Percentiles rank a stretch among this genome's conserved stretches.
These are phyloP conservation scores for Umbilicus rupestris DNA, from an alignment of 164 flowering plant genomes.

Conservation along the genomic window DNA sequence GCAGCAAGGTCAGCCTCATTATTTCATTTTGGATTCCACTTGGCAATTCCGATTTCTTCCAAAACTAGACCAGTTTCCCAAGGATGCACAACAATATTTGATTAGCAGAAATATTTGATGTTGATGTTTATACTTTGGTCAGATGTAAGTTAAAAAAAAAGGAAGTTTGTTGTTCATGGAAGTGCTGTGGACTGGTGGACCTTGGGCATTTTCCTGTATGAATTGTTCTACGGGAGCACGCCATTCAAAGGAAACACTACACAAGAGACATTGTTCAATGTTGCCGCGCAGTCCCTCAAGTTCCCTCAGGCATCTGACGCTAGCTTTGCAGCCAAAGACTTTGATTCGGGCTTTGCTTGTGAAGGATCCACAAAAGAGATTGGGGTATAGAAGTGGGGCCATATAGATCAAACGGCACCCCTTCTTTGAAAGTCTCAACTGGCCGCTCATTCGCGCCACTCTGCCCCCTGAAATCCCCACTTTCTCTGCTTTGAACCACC, in stretches of 20 bases:
- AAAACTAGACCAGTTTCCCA: too few relatives aligned
- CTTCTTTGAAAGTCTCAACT: conserved; percentile 52
- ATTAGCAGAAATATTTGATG: too few relatives aligned
- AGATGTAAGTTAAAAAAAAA: too few relatives aligned
- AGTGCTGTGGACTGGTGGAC: conserved; percentile 97
- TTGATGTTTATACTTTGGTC: too few relatives aligned
- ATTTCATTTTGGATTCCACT: not conserved
- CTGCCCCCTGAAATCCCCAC: conserved; percentile 67
- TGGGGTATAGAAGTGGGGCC: conserved; percentile 75
- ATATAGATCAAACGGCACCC: conserved; percentile 74
- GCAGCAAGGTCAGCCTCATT: conserved; percentile 50
- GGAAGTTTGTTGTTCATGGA: too few relatives aligned
- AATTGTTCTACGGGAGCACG: conserved; percentile 58
- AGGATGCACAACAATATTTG: too few relatives aligned
- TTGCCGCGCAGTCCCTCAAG: conserved; percentile 56
- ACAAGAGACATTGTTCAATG: conserved; percentile 70
- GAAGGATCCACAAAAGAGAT: conserved; percentile 62
- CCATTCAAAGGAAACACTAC: conserved; percentile 73
- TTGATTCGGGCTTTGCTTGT: conserved; percentile 60
- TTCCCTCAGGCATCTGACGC: conserved; percentile 52
- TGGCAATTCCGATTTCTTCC: too few relatives aligned
- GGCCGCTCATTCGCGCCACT: conserved; percentile 72
- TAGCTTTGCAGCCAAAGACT: conserved; percentile 62
- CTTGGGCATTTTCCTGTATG: conserved; percentile 66
- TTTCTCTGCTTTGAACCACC: conserved; percentile 22